Conservation (phyloP, 1,139 yeast species). For the Chernovozyma sophiae-reginae region DNA sequence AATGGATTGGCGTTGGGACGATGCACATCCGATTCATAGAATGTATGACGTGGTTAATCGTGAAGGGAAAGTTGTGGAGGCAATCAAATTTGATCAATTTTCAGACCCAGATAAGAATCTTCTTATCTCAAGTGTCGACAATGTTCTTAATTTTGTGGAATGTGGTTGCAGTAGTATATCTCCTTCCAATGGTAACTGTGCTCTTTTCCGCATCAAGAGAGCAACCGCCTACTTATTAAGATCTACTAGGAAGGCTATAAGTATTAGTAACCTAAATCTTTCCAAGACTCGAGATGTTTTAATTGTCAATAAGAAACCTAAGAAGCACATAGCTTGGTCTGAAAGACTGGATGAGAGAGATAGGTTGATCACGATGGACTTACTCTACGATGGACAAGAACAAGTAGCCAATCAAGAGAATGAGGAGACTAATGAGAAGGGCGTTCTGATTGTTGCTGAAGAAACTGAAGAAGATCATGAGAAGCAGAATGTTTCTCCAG, state of each 20-base stretch:
- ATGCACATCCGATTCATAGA: constrained; percentile 64
- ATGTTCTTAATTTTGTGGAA: constrained; percentile 51
- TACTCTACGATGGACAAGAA: constrained; percentile 10
- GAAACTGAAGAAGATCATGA: neutral
- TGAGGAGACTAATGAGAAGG: constrained; percentile 6
- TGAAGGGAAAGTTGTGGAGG: constrained; percentile 19
- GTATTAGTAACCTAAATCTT: constrained; percentile 34
- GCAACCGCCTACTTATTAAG: constrained; percentile 55
- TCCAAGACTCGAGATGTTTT: constrained; percentile 40
- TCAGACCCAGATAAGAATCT: constrained; percentile 48
- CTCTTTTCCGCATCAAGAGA: constrained; percentile 57
- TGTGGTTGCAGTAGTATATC: constrained; percentile 59
- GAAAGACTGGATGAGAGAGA: constrained; percentile 33
- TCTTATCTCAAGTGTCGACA: constrained; percentile 58
- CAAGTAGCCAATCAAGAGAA: constrained; percentile 6
- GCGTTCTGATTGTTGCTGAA: constrained; percentile 1
- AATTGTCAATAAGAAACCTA: constrained; percentile 28
- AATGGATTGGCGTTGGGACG: constrained; percentile 87
- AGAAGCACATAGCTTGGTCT: constrained; percentile 37
- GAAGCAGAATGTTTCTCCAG: neutral
- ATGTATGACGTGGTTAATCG: constrained; percentile 28
- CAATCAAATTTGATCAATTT: constrained; percentile 44
- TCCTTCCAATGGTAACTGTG: constrained; percentile 36
- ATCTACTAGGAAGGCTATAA: constrained; percentile 52
- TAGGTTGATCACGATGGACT: constrained; percentile 20